Conservation (phyloP, 75 land plant genomes). For the Larix kaempferi region DNA sequence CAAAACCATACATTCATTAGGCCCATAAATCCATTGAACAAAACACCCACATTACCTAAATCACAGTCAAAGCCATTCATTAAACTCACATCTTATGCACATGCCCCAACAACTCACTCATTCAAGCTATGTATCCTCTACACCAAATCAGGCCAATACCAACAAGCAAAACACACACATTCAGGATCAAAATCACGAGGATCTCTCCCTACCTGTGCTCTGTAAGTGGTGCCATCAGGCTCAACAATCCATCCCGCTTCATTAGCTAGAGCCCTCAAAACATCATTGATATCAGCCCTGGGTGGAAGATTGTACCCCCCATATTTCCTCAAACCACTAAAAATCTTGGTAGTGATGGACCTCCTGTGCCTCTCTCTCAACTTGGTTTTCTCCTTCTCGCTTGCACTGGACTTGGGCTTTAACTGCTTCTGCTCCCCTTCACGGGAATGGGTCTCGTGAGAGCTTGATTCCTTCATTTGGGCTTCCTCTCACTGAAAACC, state of each 20-base stretch:
- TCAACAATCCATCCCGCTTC: conserved; percentile 73
- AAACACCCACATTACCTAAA: not conserved
- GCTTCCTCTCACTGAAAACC: not conserved
- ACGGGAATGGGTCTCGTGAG: conserved; percentile 4
- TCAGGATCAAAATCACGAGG: not conserved
- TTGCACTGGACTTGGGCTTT: conserved; percentile 24
- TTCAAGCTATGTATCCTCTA: not conserved
- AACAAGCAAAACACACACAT: not conserved
- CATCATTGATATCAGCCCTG: conserved; percentile 72
- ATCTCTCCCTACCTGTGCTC: conserved; percentile 14
- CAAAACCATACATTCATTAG: not conserved
- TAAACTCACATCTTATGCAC: too few species aligned
- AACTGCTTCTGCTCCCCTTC: not conserved
- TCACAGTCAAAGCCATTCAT: not conserved
- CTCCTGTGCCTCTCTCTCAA: conserved; percentile 55
- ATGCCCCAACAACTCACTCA: not conserved
- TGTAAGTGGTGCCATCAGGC: conserved; percentile 65
- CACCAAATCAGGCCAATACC: not conserved
- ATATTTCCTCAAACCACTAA: conserved; percentile 53
- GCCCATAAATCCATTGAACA: not conserved
- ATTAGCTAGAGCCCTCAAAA: conserved; percentile 46
- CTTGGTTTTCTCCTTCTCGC: conserved; percentile 73
- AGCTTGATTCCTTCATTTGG: conserved; percentile 8
- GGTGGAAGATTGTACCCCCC: conserved; percentile 66
- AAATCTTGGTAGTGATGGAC: conserved; percentile 62